Evolutionary conservation across 1,139 yeast genomes (phyloP).

Genomic region (Spathaspora sp.): DNA sequence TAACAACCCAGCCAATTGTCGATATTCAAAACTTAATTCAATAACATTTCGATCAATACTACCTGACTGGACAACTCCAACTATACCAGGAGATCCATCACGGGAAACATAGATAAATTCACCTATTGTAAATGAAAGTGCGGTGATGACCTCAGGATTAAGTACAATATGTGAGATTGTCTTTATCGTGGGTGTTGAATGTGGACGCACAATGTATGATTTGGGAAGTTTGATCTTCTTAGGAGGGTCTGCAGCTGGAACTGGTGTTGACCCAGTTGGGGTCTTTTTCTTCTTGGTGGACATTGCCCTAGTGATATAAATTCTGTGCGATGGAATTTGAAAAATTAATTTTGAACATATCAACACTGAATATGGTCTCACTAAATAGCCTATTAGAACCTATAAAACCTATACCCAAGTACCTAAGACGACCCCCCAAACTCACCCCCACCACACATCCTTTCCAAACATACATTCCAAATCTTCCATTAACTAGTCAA

Average conservation of each 20-base stretch:
- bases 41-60: conserved; percentile 53
- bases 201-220: conserved; percentile 61
- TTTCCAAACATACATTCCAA: not conserved
- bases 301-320: conserved; percentile 16
- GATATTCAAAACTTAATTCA: conserved; percentile 46
- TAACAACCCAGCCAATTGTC: conserved; percentile 57
- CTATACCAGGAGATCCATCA: conserved; percentile 45
- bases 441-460: not conserved
- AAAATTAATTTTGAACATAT: conserved; percentile 7
- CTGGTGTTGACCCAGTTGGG: conserved; percentile 13
- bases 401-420: not conserved
- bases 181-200: conserved; percentile 21
- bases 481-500: not conserved
- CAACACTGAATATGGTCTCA: not conserved
- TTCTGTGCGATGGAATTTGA: conserved; percentile 24
- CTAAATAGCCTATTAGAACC: not conserved
- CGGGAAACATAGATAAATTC: conserved; percentile 52
- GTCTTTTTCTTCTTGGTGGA: conserved; percentile 35
- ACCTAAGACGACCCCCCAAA: not conserved
- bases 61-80: conserved; percentile 44
- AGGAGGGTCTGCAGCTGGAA: conserved; percentile 10
- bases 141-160: conserved; percentile 52
- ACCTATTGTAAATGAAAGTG: conserved; percentile 54
- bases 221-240: conserved; percentile 49
- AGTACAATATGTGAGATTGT: conserved; percentile 45